Conservation (phyloP, 768 basidiomycete species). For the Ramaria sp. region DNA sequence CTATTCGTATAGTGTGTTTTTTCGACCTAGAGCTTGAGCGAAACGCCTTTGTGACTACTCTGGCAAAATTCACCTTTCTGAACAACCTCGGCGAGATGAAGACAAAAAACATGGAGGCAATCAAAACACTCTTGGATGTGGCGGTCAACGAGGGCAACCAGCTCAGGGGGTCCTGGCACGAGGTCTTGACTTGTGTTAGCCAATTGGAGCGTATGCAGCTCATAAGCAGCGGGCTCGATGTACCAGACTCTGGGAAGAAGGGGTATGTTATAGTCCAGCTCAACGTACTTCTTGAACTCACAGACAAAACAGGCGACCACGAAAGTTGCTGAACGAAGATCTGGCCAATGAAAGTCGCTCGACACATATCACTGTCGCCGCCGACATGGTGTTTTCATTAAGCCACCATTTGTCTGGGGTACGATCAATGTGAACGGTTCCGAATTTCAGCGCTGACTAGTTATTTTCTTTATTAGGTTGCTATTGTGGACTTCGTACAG, state of each 20-base stretch:
- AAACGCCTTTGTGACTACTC: constrained; percentile 96
- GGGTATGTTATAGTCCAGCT: constrained; percentile 39
- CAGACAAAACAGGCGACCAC: constrained; percentile 24
- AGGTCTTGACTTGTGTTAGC: constrained; percentile 93
- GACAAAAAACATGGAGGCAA: constrained; percentile 98
- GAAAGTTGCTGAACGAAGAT: constrained; percentile 78
- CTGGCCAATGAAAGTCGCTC: constrained; percentile 95
- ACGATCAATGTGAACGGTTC: constrained; percentile 22
- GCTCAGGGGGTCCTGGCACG: constrained; percentile 92
- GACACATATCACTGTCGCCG: constrained; percentile 95
- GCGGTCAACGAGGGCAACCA: constrained; percentile 96
- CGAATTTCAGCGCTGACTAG: constrained; percentile 1
- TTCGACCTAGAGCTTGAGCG: constrained; percentile 96
- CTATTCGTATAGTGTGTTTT: constrained; percentile 94
- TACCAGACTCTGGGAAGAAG: constrained; percentile 68
- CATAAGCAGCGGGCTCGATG: constrained; percentile 82
- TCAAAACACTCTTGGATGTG: constrained; percentile 88
- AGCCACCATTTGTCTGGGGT: constrained; percentile 94
- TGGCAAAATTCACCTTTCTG: constrained; percentile 94
- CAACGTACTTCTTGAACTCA: neutral
- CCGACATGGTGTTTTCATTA: constrained; percentile 97
- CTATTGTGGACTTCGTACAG: constrained; percentile 95
- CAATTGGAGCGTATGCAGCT: constrained; percentile 98
- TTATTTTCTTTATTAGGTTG: constrained; percentile 42
- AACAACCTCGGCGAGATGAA: constrained; percentile 99